Conservation (phyloP, 2,329 filamentous ascomycete species). For the Tolypocladium amazonense region DNA sequence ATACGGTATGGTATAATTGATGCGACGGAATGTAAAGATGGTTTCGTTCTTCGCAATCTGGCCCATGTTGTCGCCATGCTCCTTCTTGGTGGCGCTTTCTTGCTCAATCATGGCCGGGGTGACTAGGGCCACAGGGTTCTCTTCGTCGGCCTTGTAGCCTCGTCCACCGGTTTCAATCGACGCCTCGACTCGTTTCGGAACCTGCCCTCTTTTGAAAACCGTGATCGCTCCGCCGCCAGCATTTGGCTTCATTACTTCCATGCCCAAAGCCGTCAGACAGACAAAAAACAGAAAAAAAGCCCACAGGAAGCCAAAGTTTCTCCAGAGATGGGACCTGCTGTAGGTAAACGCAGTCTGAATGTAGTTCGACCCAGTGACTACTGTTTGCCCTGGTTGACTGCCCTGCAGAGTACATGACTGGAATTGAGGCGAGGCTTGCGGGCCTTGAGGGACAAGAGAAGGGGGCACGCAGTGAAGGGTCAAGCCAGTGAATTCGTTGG, state of each 20-base stretch:
- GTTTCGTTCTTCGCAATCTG: constrained; percentile 52
- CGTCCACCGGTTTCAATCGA: constrained; percentile 41
- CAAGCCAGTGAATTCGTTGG: constrained; percentile 51
- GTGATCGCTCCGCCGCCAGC: constrained; percentile 48
- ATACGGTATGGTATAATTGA: constrained; percentile 37
- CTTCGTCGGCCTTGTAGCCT: constrained; percentile 38
- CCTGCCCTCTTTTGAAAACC: constrained; percentile 52
- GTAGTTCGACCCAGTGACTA: constrained; percentile 45
- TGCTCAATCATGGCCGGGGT: constrained; percentile 48
- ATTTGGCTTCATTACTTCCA: constrained; percentile 54
- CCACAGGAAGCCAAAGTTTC: constrained; percentile 69
- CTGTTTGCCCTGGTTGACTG: constrained; percentile 32
- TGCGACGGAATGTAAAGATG: constrained; percentile 41
- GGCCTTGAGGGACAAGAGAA: constrained; percentile 44
- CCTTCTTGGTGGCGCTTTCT: constrained; percentile 6
- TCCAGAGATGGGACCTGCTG: constrained; percentile 50
- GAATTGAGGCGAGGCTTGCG: constrained; percentile 19
- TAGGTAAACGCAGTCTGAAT: constrained; percentile 45
- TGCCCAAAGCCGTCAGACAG: constrained; percentile 56
- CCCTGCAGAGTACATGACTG: constrained; percentile 43
- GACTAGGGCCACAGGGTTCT: constrained; percentile 29
- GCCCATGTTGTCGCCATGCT: constrained; percentile 21
- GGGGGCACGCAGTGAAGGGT: constrained; percentile 47
- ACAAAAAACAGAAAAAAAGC: constrained; percentile 69
- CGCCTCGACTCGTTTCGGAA: constrained; percentile 45